phyloP scores from a whole-genome alignment of 352 stramenopile species.

The Phytopythium chamaehyphon region DNA sequence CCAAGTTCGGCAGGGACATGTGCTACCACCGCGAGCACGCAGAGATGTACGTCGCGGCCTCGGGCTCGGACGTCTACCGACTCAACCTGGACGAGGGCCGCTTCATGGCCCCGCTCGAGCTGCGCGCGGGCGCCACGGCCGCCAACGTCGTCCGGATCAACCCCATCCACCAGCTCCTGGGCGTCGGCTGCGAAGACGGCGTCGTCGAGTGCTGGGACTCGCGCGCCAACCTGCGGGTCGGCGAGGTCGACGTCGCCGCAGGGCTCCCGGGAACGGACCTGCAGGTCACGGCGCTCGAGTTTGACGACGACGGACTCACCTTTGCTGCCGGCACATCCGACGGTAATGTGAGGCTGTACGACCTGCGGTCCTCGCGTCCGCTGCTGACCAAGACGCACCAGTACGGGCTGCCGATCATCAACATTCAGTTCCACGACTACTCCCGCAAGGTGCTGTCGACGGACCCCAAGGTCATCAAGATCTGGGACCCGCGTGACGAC shows the following conservation, averaged over 20 bases:
- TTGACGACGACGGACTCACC: conserved; percentile 93
- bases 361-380: conserved; percentile 93
- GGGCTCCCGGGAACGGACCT: conserved; percentile 32
- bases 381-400: conserved; percentile 97
- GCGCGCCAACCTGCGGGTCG: conserved; percentile 69
- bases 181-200: conserved; percentile 92
- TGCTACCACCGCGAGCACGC: conserved; percentile 95
- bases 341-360: conserved; percentile 94
- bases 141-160: conserved; percentile 91
- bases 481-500: conserved; percentile 91
- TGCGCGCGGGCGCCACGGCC: conserved; percentile 41
- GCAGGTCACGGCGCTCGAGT: conserved; percentile 93
- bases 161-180: conserved; percentile 88
- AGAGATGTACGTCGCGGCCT: conserved; percentile 93
- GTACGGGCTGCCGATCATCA: conserved; percentile 95
- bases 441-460: conserved; percentile 90
- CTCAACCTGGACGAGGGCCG: conserved; percentile 98
- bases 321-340: conserved; percentile 94
- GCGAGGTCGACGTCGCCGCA: conserved; percentile 54
- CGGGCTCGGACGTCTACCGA: conserved; percentile 91
- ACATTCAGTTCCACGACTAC: conserved; percentile 92
- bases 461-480: conserved; percentile 98
- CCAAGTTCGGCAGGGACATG: conserved; percentile 97
- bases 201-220: conserved; percentile 96
- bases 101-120: conserved; percentile 89